Evolutionary conservation across 192 early-diverging fungal species (phyloP).

Genomic region (Polychytrium aggregatum): DNA sequence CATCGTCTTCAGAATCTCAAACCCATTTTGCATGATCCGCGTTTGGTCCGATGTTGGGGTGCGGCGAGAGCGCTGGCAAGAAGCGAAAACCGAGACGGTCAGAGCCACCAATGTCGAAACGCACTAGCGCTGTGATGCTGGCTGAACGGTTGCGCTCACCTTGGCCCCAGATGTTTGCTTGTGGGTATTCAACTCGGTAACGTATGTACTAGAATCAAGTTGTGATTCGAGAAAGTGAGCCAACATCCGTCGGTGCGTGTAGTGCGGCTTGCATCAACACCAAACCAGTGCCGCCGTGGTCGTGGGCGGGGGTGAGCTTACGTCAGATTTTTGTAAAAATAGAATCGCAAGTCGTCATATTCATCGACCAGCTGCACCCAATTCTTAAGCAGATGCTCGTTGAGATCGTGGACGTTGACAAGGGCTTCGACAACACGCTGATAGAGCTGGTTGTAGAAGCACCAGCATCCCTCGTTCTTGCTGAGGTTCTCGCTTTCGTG

Average conservation of each 20-base stretch:
- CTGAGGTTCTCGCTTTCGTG: slow-evolving; percentile 41
- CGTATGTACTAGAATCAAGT: background rate
- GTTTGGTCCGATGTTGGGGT: no score
- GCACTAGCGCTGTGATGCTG: no score
- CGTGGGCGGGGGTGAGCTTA: slow-evolving; percentile 6
- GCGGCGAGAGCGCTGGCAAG: no score
- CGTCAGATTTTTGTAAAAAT: slow-evolving; percentile 62
- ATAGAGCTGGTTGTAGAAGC: slow-evolving; percentile 69
- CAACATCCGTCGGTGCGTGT: background rate
- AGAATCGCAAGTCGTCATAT: slow-evolving; percentile 78
- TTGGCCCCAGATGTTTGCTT: background rate
- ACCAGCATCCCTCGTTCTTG: no score
- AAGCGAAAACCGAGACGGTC: no score
- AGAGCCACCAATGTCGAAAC: no score
- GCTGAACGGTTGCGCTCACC: no score
- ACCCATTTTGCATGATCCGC: no score
- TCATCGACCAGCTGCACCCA: slow-evolving; percentile 61
- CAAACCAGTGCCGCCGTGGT: background rate
- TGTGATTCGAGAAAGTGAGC: slow-evolving; percentile 2
- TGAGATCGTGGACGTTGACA: slow-evolving; percentile 28
- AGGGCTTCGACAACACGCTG: slow-evolving; percentile 39
- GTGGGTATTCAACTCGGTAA: background rate
- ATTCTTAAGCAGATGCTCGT: slow-evolving; percentile 34
- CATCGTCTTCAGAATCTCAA: no score
- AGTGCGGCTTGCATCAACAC: background rate